Percentiles rank a stretch among this genome's conserved stretches.
phyloP scores from a whole-genome alignment of 495 filamentous ascomycete genomes.

The Mycothermus thermophilus region DNA sequence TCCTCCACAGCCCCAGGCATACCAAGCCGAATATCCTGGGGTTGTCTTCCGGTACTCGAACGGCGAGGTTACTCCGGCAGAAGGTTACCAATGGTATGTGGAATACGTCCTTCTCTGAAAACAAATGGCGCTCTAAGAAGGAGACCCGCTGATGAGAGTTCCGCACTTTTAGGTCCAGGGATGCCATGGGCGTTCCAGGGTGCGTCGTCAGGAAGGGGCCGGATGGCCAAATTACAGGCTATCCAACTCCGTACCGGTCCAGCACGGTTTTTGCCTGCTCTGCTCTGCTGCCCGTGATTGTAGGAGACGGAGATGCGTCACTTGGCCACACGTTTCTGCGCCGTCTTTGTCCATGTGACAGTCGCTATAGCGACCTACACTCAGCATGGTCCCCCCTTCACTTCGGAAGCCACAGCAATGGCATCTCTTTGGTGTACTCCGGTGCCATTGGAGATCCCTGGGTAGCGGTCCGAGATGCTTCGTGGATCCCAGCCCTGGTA shows the following conservation, averaged over 20 bases:
- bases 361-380: not conserved
- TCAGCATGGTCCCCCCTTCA: conserved; percentile 13
- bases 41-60: conserved; percentile 18
- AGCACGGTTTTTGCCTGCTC: conserved; percentile 22
- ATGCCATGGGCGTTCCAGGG: conserved; percentile 1
- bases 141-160: not conserved
- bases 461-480: conserved; percentile 10
- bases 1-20: conserved; percentile 5
- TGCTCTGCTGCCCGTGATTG: conserved; percentile 18
- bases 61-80: conserved; percentile 10
- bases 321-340: conserved; percentile 6
- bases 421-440: conserved; percentile 7
- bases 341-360: conserved; percentile 5
- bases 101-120: not conserved
- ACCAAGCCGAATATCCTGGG: conserved; percentile 6
- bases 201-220: conserved; percentile 5
- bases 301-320: conserved; percentile 14
- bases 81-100: conserved; percentile 10
- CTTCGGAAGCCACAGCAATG: conserved; percentile 7
- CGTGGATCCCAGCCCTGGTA: conserved; percentile 24
- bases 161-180: not conserved
- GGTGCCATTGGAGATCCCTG: conserved; percentile 3
- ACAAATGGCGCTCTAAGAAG: not conserved
- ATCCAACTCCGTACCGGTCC: conserved; percentile 3
- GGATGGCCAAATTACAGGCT: not conserved